Base-by-base conservation (phyloP, 2,329 filamentous ascomycete genomes). In the Xenosphaeropsis pyriputrescens region DNA sequence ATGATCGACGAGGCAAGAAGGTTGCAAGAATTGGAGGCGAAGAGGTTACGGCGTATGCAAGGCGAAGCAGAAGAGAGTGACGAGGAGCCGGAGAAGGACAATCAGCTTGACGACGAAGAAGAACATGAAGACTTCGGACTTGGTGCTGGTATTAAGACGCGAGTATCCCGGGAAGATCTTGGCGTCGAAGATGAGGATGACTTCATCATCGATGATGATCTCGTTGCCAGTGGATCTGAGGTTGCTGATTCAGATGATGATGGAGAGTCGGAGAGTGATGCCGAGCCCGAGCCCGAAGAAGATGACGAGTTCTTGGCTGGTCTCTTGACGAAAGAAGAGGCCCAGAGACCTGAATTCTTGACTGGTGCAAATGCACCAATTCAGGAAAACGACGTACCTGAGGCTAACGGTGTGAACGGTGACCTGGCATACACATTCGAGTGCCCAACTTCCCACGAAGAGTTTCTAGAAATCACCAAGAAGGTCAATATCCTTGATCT, bases 101-200 rank as follows among this genome's bases (percentile, higher is more conserved):
- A 60, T 36, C 49, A 55, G 9, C 49, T 57, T 2, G 53, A 55
- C 6, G 49, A 54, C 0, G 55, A 59, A 16, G 58, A 64, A 4
- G 67, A 65, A 12, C 64, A 72, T 1, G 70, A 75, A 22, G 67
- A 70, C 39, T 81, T 73, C 53, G 70, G 71, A 2, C 60, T 80
- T 13, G 75, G 75, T 26, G 54, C 58, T 35, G 75, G 75, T 32
- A 72, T 79, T 45, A 71, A 64, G 49, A 60, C 63, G 38, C 64
- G 67, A 17, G 52, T 47, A 18, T 47, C 41, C 29, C 49, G 45
- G 39, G 65, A 70, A 9, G 70, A 79, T 41, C 57, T 86, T 14
- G 83, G 77, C 5, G 79, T 93, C 26, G 86, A 94, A 46, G 89
- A 95, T 48, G 89, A 96, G 54, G 89, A 96, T 49, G 85, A 95